Percentiles rank a stretch among this genome's conserved stretches.
phyloP scores from a whole-genome alignment of 805 yeast genomes.

The Naumovozyma dairenensis region DNA sequence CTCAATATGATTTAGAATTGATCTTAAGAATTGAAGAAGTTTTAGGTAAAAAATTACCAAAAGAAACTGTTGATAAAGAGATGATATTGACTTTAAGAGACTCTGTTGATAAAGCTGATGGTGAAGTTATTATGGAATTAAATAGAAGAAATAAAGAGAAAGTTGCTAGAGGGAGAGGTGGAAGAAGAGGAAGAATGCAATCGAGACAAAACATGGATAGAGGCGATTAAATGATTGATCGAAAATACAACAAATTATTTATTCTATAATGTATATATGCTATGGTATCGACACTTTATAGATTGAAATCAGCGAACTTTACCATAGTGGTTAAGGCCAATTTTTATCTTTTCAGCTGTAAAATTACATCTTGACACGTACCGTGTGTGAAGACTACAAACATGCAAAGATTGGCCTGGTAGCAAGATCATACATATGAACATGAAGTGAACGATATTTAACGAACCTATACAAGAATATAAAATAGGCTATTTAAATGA shows the following conservation, averaged over 20 bases:
- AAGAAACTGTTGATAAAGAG: conserved; percentile 68
- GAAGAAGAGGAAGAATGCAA: conserved; percentile 30
- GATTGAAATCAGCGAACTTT: no score
- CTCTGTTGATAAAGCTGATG: conserved; percentile 83
- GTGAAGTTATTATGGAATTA: conserved; percentile 72
- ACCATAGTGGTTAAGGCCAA: no score
- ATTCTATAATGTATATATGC: neutral
- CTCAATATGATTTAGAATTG: conserved; percentile 89
- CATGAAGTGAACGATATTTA: no score
- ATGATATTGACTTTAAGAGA: conserved; percentile 70
- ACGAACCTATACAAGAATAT: no score
- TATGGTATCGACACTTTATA: no score
- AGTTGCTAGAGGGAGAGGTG: conserved; percentile 33
- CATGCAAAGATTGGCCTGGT: no score
- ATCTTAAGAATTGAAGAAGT: conserved; percentile 84
- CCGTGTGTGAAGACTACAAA: no score
- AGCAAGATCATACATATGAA: no score
- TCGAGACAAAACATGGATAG: conserved; percentile 38
- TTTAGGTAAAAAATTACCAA: conserved; percentile 71
- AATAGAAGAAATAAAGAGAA: conserved; percentile 58
- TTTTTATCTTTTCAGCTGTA: no score
- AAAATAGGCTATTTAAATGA: no score
- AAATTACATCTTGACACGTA: no score
- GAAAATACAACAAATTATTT: neutral
- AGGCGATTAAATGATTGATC: conserved; percentile 31